A percentile compares a stretch with the other conserved stretches of the same genome.
Evolutionary conservation across 1,284 basidiomycete species (phyloP).

Genomic region (Ceratorhiza oryzae-sativae): DNA sequence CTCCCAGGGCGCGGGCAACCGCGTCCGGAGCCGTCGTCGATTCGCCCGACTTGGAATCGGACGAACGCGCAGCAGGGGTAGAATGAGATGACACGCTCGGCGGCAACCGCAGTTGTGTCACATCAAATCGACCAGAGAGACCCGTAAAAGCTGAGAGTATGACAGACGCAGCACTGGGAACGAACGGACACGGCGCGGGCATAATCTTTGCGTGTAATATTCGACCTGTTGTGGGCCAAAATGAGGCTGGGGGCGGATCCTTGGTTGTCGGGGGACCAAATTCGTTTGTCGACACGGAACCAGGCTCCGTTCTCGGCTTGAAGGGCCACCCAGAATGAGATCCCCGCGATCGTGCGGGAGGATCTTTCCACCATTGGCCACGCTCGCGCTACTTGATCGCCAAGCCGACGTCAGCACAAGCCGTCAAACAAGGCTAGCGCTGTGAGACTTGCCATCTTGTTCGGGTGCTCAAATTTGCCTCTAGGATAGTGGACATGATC

Average conservation of each 20-base stretch:
- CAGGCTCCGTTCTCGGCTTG: neutral
- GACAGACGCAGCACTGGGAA: constrained; percentile 18
- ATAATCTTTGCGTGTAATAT: constrained; percentile 31
- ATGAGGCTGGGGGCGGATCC: constrained; percentile 11
- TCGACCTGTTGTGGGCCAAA: constrained; percentile 31
- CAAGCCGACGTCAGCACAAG: neutral
- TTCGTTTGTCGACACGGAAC: neutral
- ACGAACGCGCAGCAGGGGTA: neutral
- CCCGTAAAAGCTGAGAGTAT: constrained; percentile 25
- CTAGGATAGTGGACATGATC: constrained; percentile 44
- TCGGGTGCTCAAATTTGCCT: constrained; percentile 27
- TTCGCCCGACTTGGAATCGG: neutral
- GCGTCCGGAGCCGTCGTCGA: constrained; percentile 5
- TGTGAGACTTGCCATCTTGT: constrained; percentile 24
- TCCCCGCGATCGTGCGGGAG: neutral
- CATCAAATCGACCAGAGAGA: constrained; percentile 28
- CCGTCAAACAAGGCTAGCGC: neutral
- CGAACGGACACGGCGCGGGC: constrained; percentile 33
- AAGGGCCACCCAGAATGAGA: constrained; percentile 17
- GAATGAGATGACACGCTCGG: constrained; percentile 7
- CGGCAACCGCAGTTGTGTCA: constrained; percentile 11
- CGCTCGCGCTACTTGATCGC: constrained; percentile 22
- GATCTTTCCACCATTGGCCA: constrained; percentile 13
- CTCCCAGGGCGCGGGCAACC: constrained; percentile 6
- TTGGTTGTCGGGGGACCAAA: constrained; percentile 5